Percentiles rank a stretch among this genome's conserved stretches.
These are phyloP conservation scores for Begonia peltatifolia DNA, from an alignment of 306 rosid species.

Conservation along the genomic window DNA sequence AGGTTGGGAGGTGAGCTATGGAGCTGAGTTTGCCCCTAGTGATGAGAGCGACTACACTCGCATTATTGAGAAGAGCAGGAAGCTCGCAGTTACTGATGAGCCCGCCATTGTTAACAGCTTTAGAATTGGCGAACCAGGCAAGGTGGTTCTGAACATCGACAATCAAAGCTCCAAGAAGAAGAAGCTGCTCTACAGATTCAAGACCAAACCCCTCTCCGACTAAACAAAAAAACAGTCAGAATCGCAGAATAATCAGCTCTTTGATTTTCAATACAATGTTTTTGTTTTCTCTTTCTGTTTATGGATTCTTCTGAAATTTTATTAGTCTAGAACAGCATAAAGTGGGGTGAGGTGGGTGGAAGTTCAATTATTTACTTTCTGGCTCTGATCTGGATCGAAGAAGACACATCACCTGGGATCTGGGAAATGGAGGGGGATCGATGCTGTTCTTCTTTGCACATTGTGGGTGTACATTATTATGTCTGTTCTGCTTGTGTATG, in stretches of 20 bases:
- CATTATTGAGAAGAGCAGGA: conserved; percentile 65
- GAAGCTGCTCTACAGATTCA: conserved; percentile 85
- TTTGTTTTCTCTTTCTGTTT: no score
- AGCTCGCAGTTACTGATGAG: conserved; percentile 47
- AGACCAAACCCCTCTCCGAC: conserved; percentile 50
- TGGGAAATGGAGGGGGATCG: no score
- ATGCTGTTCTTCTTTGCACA: no score
- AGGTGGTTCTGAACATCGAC: conserved; percentile 66
- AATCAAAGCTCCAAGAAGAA: conserved; percentile 88
- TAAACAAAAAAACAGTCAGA: conserved; percentile 4
- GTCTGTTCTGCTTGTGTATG: no score
- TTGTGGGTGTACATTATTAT: no score
- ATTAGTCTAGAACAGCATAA: no score
- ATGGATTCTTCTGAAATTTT: no score
- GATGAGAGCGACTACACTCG: conserved; percentile 71
- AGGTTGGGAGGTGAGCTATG: conserved; percentile 83
- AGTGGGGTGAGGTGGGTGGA: no score
- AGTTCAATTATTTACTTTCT: no score
- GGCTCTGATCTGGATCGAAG: no score
- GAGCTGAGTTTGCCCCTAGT: conserved; percentile 69
- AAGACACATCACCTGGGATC: no score
- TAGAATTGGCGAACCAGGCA: conserved; percentile 63
- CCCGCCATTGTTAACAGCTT: conserved; percentile 48
- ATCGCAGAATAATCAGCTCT: background rate
- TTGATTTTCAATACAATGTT: no score